Base-by-base conservation (phyloP, 192 early-diverging fungal species). In the Podila verticillata region DNA sequence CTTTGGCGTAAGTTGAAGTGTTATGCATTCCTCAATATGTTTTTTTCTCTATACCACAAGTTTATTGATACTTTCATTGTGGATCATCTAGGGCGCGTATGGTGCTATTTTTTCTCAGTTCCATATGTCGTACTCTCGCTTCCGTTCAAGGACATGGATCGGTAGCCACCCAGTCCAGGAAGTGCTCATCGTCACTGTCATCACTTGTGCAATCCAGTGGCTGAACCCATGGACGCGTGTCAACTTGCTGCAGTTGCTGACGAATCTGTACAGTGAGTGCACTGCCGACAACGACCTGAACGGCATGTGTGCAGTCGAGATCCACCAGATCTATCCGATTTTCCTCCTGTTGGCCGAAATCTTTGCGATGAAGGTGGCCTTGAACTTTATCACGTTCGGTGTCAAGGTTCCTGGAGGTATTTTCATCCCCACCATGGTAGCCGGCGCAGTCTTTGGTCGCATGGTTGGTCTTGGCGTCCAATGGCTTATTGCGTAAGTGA, bases 361-460 rank as follows among this genome's bases (percentile, higher is more conserved):
- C 8, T 80, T 80, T 59, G 51, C 65, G 54, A 72, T 80, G 65
- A 80, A 93, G 54, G 84, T 92, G 24, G 57, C 84, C 13, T 70
- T 95, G 32, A 93, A 91, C 20, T 78, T 89, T 8, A 73, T 94
- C 9, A 93, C 94, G 1, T 92, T 92, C 81, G 95, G 94, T 0
- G 73, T 91, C 61, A 83, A 89, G 20, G 91, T 96, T 9, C 95
- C 95, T 12, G 92, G 89, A 34, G 95, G 95, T 39, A 91, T 94
- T 65, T 94, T 95, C 67, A 87, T 95, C 51, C 95, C 95, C 9
- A 92, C 94, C 12, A 95, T 96, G 93, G 93, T 89, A 20, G 91
- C 94, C 29, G 95, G 95, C 4, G 96, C 94, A 5, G 92, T 94
- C 19, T 93, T 96, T 84, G 97, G 97, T 6, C 92, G 97, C n/a